Base-by-base conservation (phyloP, 768 basidiomycete genomes). In the Russula vinacea region DNA sequence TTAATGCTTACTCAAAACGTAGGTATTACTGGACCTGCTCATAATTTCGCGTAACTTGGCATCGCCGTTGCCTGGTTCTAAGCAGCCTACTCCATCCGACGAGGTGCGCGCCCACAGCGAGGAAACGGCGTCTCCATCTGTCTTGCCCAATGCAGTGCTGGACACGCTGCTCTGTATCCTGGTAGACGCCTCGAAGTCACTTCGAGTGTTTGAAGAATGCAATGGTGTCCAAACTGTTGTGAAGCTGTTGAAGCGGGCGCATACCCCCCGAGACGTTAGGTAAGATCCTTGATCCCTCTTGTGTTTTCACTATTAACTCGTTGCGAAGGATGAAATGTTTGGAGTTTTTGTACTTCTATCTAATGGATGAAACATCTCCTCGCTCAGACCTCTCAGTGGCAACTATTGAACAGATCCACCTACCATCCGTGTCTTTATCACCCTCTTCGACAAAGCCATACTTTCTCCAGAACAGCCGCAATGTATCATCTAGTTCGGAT, bases 311-410 rank as follows among this genome's bases (percentile, higher is more conserved):
- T 50, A n/a, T 8, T 52, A 45, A 56, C 44, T 29, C 22, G 14
- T 35, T 35, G 22, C 40, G 24, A 70, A 96, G 94, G 70, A 96
- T 97, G 90, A 96, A 96, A 77, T 96, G 93, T 66, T 79, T 98
- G 19, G 95, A 97, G 72, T 94, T 97, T 70, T 76, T 98, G 17
- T 96, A 96, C 74, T 97, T 95, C 74, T 98, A 98, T 73, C 80
- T 98, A 8, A 79, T 96, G 51, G 94, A 95, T 64, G 94, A 97
- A 72, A 84, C 83, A 1, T 72, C 76, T 7, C 59, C 74, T 26
- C 67, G 53, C 67, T 11, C 66, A 69, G 58, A 51, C 44, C 62
- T 67, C 24, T 62, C 68, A 4, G 62, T 55, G 49, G 66, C 63
- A 44, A 59, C 68, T 51, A 45, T 64, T 19, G 56, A 67, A 16